Evolutionary conservation across 2,329 filamentous ascomycete species (phyloP).

Genomic region (Penicillium sp.): DNA sequence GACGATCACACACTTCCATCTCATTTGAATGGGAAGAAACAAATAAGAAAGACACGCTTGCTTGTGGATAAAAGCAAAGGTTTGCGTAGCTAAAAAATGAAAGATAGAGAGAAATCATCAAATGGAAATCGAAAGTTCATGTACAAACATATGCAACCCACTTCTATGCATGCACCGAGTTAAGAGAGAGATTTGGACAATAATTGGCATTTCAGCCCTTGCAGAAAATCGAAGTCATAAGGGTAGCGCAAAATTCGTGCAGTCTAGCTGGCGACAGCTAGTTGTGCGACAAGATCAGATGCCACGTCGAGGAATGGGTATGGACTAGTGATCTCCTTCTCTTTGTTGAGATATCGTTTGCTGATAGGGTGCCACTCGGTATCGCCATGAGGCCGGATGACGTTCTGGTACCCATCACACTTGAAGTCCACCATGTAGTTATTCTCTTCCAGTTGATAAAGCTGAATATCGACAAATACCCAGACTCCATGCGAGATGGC

Average conservation of each 20-base stretch:
- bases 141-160: conserved; percentile 10
- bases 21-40: conserved; percentile 2
- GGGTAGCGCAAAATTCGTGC: neutral
- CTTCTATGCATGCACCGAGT: neutral
- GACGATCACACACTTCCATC: conserved; percentile 5
- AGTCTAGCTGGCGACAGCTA: conserved; percentile 67
- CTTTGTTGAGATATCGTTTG: conserved; percentile 57
- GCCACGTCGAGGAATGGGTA: conserved; percentile 96
- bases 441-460: conserved; percentile 86
- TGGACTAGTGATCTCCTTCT: conserved; percentile 91
- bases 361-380: conserved; percentile 45
- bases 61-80: conserved; percentile 1
- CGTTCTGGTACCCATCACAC: conserved; percentile 93
- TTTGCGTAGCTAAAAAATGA: neutral
- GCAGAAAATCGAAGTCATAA: conserved; percentile 8
- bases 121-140: conserved; percentile 13
- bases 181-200: neutral
- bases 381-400: conserved; percentile 50
- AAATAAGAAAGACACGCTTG: conserved; percentile 11
- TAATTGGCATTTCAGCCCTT: neutral
- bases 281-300: conserved; percentile 83
- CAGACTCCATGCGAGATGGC: conserved; percentile 64
- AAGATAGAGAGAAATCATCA: conserved; percentile 1
- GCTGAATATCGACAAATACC: conserved; percentile 91
- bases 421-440: conserved; percentile 98